Conservation (phyloP, 441 rosid species). For the Melastoma candidum region DNA sequence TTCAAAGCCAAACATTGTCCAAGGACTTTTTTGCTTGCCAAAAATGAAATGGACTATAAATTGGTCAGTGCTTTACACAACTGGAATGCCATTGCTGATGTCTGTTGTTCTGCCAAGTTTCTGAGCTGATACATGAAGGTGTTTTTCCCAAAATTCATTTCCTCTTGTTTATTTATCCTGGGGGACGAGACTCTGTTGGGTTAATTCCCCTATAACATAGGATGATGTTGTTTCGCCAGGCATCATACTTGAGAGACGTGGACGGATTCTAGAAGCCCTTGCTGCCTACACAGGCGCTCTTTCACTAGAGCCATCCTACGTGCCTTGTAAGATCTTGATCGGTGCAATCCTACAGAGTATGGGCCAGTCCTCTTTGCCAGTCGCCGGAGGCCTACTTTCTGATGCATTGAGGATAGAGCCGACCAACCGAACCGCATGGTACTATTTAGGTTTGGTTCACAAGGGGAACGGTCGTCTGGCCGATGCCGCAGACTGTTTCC, state of each 20-base stretch:
- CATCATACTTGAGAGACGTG: slow-evolving; percentile 56
- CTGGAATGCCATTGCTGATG: neutral
- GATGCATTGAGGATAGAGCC: slow-evolving; percentile 92
- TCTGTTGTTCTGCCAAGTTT: slow-evolving; percentile 7
- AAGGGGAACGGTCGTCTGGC: slow-evolving; percentile 69
- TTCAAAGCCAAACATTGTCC: no score
- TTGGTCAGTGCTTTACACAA: no score
- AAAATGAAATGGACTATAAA: no score
- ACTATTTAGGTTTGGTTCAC: slow-evolving; percentile 73
- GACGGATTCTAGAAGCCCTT: slow-evolving; percentile 41
- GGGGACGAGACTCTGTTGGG: no score
- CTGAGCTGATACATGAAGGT: no score
- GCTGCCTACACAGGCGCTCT: slow-evolving; percentile 44
- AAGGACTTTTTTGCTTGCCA: no score
- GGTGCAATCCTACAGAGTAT: slow-evolving; percentile 46
- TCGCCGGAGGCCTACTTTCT: slow-evolving; percentile 69
- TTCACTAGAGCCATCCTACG: slow-evolving; percentile 47
- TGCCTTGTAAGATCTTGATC: slow-evolving; percentile 54
- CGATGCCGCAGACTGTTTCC: slow-evolving; percentile 89
- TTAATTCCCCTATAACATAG: no score
- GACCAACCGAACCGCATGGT: slow-evolving; percentile 77
- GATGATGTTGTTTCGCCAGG: slow-evolving; percentile 27
- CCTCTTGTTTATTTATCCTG: no score
- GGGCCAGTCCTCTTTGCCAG: slow-evolving; percentile 49
- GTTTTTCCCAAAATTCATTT: no score